These are phyloP conservation scores for Protomyces macrosporus DNA, from an alignment of 1,139 yeast genomes.

Conservation along the genomic window DNA sequence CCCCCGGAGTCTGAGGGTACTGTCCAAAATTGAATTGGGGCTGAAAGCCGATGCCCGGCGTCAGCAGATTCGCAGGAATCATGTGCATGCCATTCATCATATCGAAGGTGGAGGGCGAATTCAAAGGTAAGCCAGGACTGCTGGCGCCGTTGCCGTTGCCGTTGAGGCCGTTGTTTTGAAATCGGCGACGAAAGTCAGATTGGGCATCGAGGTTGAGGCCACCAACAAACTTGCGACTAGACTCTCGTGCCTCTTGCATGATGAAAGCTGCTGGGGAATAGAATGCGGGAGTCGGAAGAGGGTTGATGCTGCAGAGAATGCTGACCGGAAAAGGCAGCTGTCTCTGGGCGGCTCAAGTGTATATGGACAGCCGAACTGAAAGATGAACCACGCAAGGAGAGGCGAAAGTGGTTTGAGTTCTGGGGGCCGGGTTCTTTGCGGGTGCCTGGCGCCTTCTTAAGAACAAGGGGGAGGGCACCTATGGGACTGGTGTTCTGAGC, in stretches of 20 bases:
- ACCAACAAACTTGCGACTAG: constrained; percentile 23
- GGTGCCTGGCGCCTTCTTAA: no score
- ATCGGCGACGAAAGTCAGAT: constrained; percentile 16
- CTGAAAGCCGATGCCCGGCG: constrained; percentile 24
- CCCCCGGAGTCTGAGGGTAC: constrained; percentile 16
- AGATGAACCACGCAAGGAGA: not conserved
- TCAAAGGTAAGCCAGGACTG: constrained; percentile 10
- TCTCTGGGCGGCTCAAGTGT: not conserved
- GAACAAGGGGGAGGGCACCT: not conserved
- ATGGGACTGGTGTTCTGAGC: not conserved
- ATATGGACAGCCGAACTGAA: not conserved
- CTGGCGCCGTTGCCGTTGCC: constrained; percentile 6
- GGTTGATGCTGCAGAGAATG: not conserved
- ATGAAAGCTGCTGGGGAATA: not conserved
- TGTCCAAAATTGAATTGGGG: constrained; percentile 20
- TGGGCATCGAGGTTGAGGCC: constrained; percentile 20
- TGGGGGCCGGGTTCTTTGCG: not conserved
- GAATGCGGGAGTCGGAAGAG: not conserved
- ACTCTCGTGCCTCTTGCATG: constrained; percentile 24
- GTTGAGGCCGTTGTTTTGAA: not conserved
- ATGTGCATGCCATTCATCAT: constrained; percentile 24
- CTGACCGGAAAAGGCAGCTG: not conserved
- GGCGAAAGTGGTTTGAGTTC: not conserved
- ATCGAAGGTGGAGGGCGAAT: constrained; percentile 21
- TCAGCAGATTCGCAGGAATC: constrained; percentile 21